phyloP scores from a whole-genome alignment of 2,329 filamentous ascomycete genomes.

The Apiospora kogelbergensis region DNA sequence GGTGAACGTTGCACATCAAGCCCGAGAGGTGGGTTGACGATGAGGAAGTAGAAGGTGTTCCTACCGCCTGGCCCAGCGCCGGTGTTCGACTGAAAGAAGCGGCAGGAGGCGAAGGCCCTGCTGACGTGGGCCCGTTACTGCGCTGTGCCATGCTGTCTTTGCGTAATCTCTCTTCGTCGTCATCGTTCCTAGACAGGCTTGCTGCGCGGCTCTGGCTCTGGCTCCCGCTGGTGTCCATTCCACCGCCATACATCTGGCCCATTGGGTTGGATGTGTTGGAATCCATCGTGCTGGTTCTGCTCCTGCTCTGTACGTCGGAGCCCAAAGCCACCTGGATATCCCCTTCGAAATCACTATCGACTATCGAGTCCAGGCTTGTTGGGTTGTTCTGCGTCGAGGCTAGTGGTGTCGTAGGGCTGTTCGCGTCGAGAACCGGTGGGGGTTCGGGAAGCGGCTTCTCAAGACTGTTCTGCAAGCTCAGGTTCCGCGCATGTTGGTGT shows the following conservation, averaged over 20 bases:
- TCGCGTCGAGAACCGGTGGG: conserved; percentile 34
- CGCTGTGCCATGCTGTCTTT: conserved; percentile 50
- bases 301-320: neutral
- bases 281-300: conserved; percentile 48
- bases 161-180: conserved; percentile 39
- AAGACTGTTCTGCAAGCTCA: conserved; percentile 57
- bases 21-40: conserved; percentile 62
- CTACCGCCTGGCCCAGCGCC: conserved; percentile 36
- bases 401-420: conserved; percentile 32
- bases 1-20: conserved; percentile 70
- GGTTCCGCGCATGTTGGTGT: conserved; percentile 57
- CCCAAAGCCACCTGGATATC: conserved; percentile 26
- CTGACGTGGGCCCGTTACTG: conserved; percentile 54
- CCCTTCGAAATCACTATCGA: conserved; percentile 27
- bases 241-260: conserved; percentile 37
- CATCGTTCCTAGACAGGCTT: conserved; percentile 43
- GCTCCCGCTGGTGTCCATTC: conserved; percentile 43
- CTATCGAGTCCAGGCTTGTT: conserved; percentile 31
- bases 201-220: conserved; percentile 42
- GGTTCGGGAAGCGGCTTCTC: conserved; percentile 58
- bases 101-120: conserved; percentile 56
- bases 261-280: conserved; percentile 32
- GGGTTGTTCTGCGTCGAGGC: conserved; percentile 13
- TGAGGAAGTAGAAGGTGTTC: conserved; percentile 44
- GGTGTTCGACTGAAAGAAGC: conserved; percentile 40